Evolutionary conservation across 225 moss, liverwort and hornwort species (phyloP).

Genomic region (Antitrichia curtipendula): DNA sequence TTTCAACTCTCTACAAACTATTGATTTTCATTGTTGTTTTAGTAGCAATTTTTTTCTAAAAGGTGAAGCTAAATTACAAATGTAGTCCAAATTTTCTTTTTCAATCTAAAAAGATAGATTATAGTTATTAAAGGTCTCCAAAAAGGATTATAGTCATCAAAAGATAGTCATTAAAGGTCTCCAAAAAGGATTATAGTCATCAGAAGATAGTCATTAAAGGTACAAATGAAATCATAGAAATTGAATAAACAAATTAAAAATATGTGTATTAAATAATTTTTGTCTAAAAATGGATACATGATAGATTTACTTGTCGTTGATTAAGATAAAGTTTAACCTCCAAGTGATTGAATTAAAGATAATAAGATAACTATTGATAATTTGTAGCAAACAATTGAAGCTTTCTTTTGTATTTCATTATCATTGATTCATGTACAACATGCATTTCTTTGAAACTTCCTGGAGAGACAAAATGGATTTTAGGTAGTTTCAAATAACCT

Average conservation of each 20-base stretch:
- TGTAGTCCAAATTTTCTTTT: background rate
- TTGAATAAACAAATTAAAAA: background rate
- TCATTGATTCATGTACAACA: background rate
- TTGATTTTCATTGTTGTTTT: background rate
- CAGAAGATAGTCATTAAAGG: background rate
- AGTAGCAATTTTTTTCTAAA: background rate
- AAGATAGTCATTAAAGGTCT: background rate
- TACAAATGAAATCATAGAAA: background rate
- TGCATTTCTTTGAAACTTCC: background rate
- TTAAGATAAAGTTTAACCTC: background rate
- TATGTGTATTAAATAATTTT: background rate
- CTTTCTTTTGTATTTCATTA: background rate
- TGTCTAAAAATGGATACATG: background rate
- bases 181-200: no score
- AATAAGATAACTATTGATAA: no score
- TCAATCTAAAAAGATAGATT: no score
- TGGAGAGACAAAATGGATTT: background rate
- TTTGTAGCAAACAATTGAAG: no score
- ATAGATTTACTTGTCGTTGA: background rate
- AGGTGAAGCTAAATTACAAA: fast-evolving
- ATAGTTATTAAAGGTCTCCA: no score
- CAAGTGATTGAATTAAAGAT: background rate
- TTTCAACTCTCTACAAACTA: background rate
- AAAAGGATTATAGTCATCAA: no score
- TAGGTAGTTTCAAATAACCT: background rate